These are phyloP conservation scores for Colletotrichum camelliae DNA, from an alignment of 2,329 filamentous ascomycete genomes.

Conservation along the genomic window DNA sequence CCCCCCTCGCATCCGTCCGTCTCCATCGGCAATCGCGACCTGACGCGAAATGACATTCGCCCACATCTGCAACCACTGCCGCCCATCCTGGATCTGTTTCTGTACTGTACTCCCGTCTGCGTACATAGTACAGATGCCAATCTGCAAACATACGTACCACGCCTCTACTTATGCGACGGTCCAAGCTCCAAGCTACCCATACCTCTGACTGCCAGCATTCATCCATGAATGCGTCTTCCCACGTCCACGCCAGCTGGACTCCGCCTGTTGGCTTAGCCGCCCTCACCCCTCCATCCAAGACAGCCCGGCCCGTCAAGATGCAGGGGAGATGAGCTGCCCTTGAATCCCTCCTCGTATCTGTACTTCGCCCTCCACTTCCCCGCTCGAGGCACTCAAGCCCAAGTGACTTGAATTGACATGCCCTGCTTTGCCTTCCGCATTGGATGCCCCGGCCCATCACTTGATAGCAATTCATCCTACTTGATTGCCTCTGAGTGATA, in stretches of 20 bases:
- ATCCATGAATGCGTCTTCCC: neutral
- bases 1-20: neutral
- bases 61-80: neutral
- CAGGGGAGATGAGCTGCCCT: neutral
- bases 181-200: neutral
- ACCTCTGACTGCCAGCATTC: neutral
- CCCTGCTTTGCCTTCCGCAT: neutral
- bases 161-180: neutral
- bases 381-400: neutral
- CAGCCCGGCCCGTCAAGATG: neutral
- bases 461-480: neutral
- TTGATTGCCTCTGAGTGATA: neutral
- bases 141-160: neutral
- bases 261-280: conserved; percentile 6
- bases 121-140: neutral
- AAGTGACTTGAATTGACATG: neutral
- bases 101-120: neutral
- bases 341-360: conserved; percentile 1
- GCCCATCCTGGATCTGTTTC: neutral
- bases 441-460: neutral
- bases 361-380: neutral
- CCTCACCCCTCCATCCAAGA: neutral
- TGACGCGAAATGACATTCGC: neutral
- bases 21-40: neutral
- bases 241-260: neutral